Percentiles rank a stretch among this genome's conserved stretches.
These are phyloP conservation scores for Vitis hybrid DNA, from an alignment of 177 flowering plant genomes.

Conservation along the genomic window DNA sequence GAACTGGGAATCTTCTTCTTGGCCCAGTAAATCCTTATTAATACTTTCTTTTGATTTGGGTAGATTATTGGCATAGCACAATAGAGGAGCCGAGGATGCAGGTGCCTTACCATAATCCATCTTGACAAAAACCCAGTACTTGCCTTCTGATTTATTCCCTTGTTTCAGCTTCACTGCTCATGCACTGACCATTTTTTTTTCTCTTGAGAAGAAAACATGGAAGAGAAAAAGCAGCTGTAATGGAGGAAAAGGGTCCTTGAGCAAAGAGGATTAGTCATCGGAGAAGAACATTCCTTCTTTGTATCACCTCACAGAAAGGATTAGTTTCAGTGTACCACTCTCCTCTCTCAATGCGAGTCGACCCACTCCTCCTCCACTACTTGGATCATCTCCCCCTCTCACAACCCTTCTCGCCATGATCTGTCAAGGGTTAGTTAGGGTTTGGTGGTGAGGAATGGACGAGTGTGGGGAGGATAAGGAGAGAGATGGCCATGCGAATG, in stretches of 20 bases:
- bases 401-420: background rate
- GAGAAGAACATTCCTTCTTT: too few species aligned
- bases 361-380: too few species aligned
- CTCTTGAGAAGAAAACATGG: too few species aligned
- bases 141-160: background rate
- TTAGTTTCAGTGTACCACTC: background rate
- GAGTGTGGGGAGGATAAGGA: slow-evolving; percentile 11
- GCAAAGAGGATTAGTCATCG: too few species aligned
- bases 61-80: slow-evolving; percentile 1
- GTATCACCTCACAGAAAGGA: background rate
- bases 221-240: too few species aligned
- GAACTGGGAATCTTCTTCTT: slow-evolving; percentile 11
- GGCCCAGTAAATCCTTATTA: background rate
- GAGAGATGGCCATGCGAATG: slow-evolving; percentile 20
- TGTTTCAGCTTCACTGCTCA: background rate
- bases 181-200: too few species aligned
- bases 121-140: background rate
- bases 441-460: slow-evolving; percentile 15
- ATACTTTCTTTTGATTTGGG: background rate
- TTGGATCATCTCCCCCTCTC: slow-evolving; percentile 1
- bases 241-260: too few species aligned
- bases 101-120: background rate
- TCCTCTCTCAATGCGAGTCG: too few species aligned
- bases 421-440: slow-evolving; percentile 13
- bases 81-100: slow-evolving; percentile 8